These are phyloP conservation scores for Ceratocystis cacaofunesta DNA, from an alignment of 2,329 filamentous ascomycete species.

Conservation along the genomic window DNA sequence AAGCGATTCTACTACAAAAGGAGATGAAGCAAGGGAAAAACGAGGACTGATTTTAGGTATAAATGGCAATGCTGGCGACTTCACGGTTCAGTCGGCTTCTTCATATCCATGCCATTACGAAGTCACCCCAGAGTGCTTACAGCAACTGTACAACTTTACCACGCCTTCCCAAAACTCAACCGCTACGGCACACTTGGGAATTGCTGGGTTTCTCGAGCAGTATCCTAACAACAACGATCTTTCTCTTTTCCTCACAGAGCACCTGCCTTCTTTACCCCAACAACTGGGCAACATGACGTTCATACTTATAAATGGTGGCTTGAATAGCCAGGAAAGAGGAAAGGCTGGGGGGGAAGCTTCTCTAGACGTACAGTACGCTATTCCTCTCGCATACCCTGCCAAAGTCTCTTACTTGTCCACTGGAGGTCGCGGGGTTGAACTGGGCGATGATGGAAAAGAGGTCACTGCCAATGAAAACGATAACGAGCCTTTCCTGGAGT, in stretches of 20 bases:
- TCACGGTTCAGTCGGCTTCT: slow-evolving; percentile 5
- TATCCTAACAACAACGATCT: slow-evolving; percentile 32
- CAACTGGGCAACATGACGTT: slow-evolving; percentile 29
- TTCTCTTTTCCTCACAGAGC: slow-evolving; percentile 25
- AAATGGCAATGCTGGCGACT: slow-evolving; percentile 18
- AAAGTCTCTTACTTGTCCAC: slow-evolving; percentile 32
- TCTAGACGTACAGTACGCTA: slow-evolving; percentile 35
- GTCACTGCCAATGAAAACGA: slow-evolving; percentile 23
- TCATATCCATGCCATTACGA: slow-evolving; percentile 22
- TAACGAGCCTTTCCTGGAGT: slow-evolving; percentile 45
- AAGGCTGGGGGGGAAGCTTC: slow-evolving; percentile 32
- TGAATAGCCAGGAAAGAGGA: slow-evolving; percentile 28
- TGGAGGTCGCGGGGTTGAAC: slow-evolving; percentile 30
- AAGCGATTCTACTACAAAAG: slow-evolving; percentile 18
- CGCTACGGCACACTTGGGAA: slow-evolving; percentile 26
- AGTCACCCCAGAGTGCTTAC: slow-evolving; percentile 30
- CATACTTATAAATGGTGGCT: slow-evolving; percentile 29
- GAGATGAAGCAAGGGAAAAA: slow-evolving; percentile 13
- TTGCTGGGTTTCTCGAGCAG: slow-evolving; percentile 37
- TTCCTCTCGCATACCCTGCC: slow-evolving; percentile 32
- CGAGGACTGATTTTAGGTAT: slow-evolving; percentile 17
- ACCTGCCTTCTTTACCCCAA: slow-evolving; percentile 26
- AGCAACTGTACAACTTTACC: slow-evolving; percentile 32
- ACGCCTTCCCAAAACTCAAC: slow-evolving; percentile 20
- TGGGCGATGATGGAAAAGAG: slow-evolving; percentile 27